These are phyloP conservation scores for Lactifluus subvellereus DNA, from an alignment of 768 basidiomycete species.

Conservation along the genomic window DNA sequence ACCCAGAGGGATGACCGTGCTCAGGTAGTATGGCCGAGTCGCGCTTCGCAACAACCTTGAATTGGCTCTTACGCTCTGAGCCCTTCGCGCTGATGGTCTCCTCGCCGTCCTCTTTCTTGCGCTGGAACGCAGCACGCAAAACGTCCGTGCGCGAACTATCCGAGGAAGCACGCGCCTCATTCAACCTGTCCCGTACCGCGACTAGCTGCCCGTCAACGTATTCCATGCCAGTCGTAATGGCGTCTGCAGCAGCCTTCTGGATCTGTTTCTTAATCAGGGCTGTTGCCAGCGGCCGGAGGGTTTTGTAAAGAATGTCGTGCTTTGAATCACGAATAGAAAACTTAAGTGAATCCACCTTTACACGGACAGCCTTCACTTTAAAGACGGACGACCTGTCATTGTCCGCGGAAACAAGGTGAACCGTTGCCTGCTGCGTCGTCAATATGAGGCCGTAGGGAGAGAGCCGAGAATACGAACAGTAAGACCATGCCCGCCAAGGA, in stretches of 20 bases:
- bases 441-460: not conserved
- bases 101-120: slow-evolving; percentile 46
- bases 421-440: slow-evolving; percentile 38
- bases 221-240: slow-evolving; percentile 75
- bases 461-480: slow-evolving; percentile 38
- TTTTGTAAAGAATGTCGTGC: slow-evolving; percentile 86
- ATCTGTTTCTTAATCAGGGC: slow-evolving; percentile 77
- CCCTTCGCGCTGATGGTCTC: slow-evolving; percentile 34
- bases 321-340: slow-evolving; percentile 89
- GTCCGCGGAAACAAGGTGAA: slow-evolving; percentile 55
- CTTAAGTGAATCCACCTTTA: slow-evolving; percentile 83
- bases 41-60: slow-evolving; percentile 76
- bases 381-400: slow-evolving; percentile 66
- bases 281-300: slow-evolving; percentile 71
- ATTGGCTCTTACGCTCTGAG: slow-evolving; percentile 50
- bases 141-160: slow-evolving; percentile 40
- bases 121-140: slow-evolving; percentile 60
- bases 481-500: slow-evolving; percentile 80
- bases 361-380: slow-evolving; percentile 62
- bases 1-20: slow-evolving; percentile 62
- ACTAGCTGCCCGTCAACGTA: slow-evolving; percentile 88
- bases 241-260: slow-evolving; percentile 54
- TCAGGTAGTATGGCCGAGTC: slow-evolving; percentile 57
- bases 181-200: slow-evolving; percentile 73
- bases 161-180: slow-evolving; percentile 39